A percentile compares a stretch with the other conserved stretches of the same genome.
Evolutionary conservation across 805 yeast species (phyloP).

Genomic region (Candida saitoana): DNA sequence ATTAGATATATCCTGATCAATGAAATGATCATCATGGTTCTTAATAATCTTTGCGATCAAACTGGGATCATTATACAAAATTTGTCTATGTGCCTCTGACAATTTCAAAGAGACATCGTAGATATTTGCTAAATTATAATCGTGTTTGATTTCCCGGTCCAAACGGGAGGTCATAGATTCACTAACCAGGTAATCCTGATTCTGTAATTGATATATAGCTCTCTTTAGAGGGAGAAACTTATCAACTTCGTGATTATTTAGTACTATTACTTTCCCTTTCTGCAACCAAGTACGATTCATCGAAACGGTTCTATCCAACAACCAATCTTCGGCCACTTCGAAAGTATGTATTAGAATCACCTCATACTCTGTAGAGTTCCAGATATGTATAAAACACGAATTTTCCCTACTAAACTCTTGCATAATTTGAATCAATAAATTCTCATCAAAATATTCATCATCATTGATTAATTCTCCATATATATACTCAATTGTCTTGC

Average conservation of each 20-base stretch:
- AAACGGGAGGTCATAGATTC: constrained; percentile 2
- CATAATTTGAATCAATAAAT: constrained; percentile 40
- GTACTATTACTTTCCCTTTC: constrained; percentile 29
- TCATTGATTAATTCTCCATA: constrained; percentile 44
- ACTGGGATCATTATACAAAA: neutral
- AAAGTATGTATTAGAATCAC: constrained; percentile 48
- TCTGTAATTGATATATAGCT: constrained; percentile 9
- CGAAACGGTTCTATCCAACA: constrained; percentile 40
- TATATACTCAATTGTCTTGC: constrained; percentile 19
- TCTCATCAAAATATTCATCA: constrained; percentile 41
- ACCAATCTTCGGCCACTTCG: constrained; percentile 45
- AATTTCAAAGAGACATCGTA: neutral
- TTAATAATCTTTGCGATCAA: neutral
- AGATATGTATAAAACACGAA: constrained; percentile 39
- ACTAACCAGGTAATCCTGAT: constrained; percentile 7
- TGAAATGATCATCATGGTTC: neutral
- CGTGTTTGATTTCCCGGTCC: neutral
- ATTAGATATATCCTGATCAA: neutral
- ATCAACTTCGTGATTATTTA: constrained; percentile 8
- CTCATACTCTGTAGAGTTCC: constrained; percentile 54
- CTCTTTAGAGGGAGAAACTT: constrained; percentile 8
- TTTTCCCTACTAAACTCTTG: constrained; percentile 27
- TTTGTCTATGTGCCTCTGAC: neutral
- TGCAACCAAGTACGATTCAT: constrained; percentile 53
- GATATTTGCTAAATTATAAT: neutral